A percentile compares a stretch with the other conserved stretches of the same genome.
These are phyloP conservation scores for Colletotrichum somersetense DNA, from an alignment of 2,329 filamentous ascomycete species.

Conservation along the genomic window DNA sequence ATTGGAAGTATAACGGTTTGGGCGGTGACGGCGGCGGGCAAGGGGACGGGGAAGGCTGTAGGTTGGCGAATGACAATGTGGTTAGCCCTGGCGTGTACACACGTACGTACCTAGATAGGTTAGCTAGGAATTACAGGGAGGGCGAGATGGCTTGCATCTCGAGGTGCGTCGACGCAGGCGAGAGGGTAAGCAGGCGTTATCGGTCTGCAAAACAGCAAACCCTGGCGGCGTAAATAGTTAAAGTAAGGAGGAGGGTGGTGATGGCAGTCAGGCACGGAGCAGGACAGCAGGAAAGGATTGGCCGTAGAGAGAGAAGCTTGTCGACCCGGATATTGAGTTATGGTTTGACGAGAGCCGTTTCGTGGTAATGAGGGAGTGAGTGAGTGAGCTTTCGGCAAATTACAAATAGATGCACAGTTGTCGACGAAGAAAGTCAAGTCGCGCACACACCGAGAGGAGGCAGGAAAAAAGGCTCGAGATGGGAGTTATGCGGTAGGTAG, in stretches of 20 bases:
- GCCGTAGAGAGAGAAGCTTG: neutral
- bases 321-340: constrained; percentile 29
- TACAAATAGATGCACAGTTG: neutral
- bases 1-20: constrained; percentile 38
- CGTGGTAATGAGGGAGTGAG: neutral
- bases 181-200: neutral
- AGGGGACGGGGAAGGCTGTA: constrained; percentile 36
- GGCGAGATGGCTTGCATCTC: neutral
- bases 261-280: constrained; percentile 8
- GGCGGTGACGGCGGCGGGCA: constrained; percentile 15
- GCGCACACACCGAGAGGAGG: neutral
- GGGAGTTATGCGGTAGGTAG: neutral
- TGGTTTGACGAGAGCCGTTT: constrained; percentile 34
- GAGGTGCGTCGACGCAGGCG: neutral
- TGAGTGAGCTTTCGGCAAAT: neutral
- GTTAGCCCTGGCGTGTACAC: constrained; percentile 13
- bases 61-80: constrained; percentile 24
- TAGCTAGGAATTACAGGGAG: neutral
- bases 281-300: neutral
- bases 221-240: neutral
- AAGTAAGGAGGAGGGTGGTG: constrained; percentile 3
- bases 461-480: constrained; percentile 15
- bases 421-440: neutral
- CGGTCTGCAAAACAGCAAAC: neutral
- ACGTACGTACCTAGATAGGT: neutral